Evolutionary conservation across 2,329 filamentous ascomycete genomes (phyloP).

Genomic region (Sarocladium oryzae): DNA sequence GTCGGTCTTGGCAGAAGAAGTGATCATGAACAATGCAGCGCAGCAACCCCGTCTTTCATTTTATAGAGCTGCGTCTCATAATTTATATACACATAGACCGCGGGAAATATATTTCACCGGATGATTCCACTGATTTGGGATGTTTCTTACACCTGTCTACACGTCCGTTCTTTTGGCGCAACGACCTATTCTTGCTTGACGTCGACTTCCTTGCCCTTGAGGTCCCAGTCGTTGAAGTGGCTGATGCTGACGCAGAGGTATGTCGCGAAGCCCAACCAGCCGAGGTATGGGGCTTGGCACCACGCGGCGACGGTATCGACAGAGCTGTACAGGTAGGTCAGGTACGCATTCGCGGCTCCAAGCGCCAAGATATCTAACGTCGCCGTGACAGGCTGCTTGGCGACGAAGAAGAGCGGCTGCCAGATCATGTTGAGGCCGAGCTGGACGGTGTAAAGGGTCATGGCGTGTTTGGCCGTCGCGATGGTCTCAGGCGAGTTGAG

Average conservation of each 20-base stretch:
- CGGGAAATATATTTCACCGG: too few relatives aligned
- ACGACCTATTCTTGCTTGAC: neutral
- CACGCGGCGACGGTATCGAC: conserved; percentile 68
- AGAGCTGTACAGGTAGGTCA: conserved; percentile 69
- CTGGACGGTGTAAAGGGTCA: conserved; percentile 79
- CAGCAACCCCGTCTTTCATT: too few relatives aligned
- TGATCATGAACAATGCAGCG: too few relatives aligned
- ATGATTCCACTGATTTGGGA: too few relatives aligned
- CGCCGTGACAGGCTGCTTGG: conserved; percentile 66
- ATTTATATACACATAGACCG: too few relatives aligned
- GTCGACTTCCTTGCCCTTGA: conserved; percentile 29
- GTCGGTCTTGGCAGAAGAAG: too few relatives aligned
- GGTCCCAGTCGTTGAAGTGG: conserved; percentile 62
- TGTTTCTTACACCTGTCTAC: too few relatives aligned
- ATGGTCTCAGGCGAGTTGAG: conserved; percentile 46
- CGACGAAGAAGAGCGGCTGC: conserved; percentile 90
- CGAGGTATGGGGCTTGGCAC: conserved; percentile 74
- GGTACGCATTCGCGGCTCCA: conserved; percentile 63
- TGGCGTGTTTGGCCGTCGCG: conserved; percentile 56
- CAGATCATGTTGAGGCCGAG: conserved; percentile 78
- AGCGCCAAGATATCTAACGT: conserved; percentile 69
- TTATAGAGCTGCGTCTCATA: too few relatives aligned
- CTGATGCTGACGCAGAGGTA: conserved; percentile 71
- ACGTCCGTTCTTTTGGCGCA: too few relatives aligned
- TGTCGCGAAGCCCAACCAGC: conserved; percentile 80